A percentile compares a stretch with the other conserved stretches of the same genome.
Evolutionary conservation across 2,329 filamentous ascomycete genomes (phyloP).

Genomic region (Penicillium rolfsii): DNA sequence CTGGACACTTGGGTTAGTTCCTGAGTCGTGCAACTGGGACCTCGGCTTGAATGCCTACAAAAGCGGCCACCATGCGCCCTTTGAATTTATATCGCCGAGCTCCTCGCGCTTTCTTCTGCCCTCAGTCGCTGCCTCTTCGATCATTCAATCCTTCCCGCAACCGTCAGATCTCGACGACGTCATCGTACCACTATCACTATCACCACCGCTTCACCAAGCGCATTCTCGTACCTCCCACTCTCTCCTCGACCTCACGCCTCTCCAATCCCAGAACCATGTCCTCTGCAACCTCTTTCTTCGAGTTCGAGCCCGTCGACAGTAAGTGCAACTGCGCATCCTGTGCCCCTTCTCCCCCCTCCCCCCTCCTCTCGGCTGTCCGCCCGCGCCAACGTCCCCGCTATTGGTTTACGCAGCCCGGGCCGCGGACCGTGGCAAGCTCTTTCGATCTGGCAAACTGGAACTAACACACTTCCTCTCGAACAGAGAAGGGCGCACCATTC

Average conservation of each 20-base stretch:
- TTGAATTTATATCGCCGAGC: conserved; percentile 7
- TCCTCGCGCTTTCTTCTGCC: conserved; percentile 2
- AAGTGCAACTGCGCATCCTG: conserved; percentile 33
- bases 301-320: conserved; percentile 63
- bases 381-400: background rate
- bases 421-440: background rate
- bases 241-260: conserved; percentile 2
- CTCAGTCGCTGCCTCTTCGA: background rate
- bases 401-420: background rate
- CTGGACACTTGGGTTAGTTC: background rate
- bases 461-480: conserved; percentile 16
- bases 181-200: conserved; percentile 17
- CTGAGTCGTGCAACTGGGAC: background rate
- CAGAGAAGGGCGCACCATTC: conserved; percentile 74
- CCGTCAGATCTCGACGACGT: conserved; percentile 19
- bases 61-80: conserved; percentile 15
- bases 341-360: too few relatives aligned
- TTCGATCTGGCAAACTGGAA: background rate
- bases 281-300: conserved; percentile 62
- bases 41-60: conserved; percentile 17
- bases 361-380: too few relatives aligned
- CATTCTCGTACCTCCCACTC: conserved; percentile 6
- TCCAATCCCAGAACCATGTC: conserved; percentile 51
- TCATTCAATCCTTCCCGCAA: conserved; percentile 9
- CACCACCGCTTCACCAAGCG: background rate